These are phyloP conservation scores for Flaveria brownii DNA, from an alignment of 129 eudicot genomes.

Conservation along the genomic window DNA sequence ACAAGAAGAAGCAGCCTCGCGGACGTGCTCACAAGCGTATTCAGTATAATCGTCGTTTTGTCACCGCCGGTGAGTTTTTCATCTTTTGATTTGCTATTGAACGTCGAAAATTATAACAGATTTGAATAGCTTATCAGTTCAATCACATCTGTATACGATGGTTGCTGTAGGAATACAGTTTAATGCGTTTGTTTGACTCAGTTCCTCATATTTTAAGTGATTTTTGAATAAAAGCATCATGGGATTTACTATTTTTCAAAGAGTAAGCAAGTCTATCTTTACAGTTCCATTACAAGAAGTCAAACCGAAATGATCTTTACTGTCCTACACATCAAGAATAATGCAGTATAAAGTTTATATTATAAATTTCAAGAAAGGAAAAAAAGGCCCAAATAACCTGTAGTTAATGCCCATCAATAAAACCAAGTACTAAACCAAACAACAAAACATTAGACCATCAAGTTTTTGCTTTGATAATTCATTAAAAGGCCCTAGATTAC, in stretches of 20 bases:
- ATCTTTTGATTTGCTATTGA: background rate
- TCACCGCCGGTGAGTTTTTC: slow-evolving; percentile 30
- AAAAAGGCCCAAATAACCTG: background rate
- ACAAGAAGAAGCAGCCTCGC: slow-evolving; percentile 37
- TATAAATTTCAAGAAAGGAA: background rate
- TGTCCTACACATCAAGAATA: slow-evolving; percentile 1
- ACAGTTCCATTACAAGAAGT: background rate
- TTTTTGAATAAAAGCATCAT: no score
- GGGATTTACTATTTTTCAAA: no score
- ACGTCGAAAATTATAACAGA: no score
- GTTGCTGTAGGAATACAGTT: no score
- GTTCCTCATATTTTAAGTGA: no score
- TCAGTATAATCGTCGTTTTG: slow-evolving; percentile 37
- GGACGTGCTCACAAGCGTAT: slow-evolving; percentile 38
- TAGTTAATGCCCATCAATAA: background rate
- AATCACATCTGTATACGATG: no score
- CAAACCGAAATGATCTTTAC: slow-evolving; percentile 4
- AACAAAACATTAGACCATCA: background rate
- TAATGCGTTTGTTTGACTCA: no score
- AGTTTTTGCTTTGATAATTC: background rate
- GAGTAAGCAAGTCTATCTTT: background rate
- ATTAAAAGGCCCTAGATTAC: no score
- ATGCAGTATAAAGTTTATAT: no score
- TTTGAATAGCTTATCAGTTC: no score
- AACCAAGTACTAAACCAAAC: background rate